These are phyloP conservation scores for Rhizopogon vinicolor DNA, from an alignment of 768 basidiomycete genomes.

Conservation along the genomic window DNA sequence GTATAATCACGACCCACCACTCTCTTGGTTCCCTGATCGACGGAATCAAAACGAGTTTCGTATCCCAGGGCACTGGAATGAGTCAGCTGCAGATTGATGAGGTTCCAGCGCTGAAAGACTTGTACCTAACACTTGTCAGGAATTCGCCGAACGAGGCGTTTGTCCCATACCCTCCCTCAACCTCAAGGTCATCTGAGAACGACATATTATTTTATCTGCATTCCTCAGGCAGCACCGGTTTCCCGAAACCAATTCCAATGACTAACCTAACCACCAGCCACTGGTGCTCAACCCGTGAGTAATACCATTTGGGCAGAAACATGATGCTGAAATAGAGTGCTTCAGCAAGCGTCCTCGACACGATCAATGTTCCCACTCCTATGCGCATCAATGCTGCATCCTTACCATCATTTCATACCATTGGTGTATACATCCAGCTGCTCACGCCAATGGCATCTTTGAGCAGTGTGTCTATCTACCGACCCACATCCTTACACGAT, in stretches of 20 bases:
- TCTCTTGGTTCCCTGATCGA: conserved; percentile 26
- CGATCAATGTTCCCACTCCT: conserved; percentile 1
- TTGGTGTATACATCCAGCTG: conserved; percentile 14
- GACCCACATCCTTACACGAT: conserved; percentile 15
- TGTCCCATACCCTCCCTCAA: conserved; percentile 9
- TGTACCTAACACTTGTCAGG: conserved; percentile 7
- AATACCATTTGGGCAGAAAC: no score
- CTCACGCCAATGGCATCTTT: conserved; percentile 9
- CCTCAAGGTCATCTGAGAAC: conserved; percentile 1
- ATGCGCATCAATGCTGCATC: conserved; percentile 5
- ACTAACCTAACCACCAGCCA: conserved; percentile 25
- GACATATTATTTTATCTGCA: conserved; percentile 34
- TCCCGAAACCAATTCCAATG: conserved; percentile 38
- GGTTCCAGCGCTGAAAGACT: conserved; percentile 6
- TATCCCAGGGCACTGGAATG: background rate
- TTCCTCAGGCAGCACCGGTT: conserved; percentile 47
- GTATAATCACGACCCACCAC: conserved; percentile 30
- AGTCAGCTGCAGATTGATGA: conserved; percentile 11
- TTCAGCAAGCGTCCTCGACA: conserved; percentile 7
- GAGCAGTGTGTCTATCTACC: conserved; percentile 9
- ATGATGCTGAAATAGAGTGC: background rate
- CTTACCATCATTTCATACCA: conserved; percentile 19
- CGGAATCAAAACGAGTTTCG: conserved; percentile 19
- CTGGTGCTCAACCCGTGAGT: conserved; percentile 33
- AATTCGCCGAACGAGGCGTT: background rate